phyloP scores from a whole-genome alignment of 768 basidiomycete species.

The Piloderma croceum region DNA sequence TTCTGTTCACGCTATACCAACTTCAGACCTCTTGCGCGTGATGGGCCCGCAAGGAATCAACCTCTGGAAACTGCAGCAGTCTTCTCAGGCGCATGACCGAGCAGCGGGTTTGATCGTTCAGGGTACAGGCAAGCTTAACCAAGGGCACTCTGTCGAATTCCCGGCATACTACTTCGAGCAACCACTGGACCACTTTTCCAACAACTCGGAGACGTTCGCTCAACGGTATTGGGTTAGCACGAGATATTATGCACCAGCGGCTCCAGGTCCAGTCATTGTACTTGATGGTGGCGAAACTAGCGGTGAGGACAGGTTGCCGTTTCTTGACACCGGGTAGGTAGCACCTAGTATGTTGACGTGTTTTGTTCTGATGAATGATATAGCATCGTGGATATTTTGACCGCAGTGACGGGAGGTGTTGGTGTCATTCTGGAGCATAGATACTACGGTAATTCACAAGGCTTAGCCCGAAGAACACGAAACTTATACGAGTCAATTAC shows the following conservation, averaged over 20 bases:
- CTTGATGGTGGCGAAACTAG: slow-evolving; percentile 92
- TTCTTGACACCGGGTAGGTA: slow-evolving; percentile 26
- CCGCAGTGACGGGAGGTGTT: slow-evolving; percentile 80
- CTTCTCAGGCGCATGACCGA: slow-evolving; percentile 16
- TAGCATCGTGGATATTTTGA: slow-evolving; percentile 85
- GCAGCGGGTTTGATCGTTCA: slow-evolving; percentile 13
- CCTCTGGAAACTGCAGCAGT: slow-evolving; percentile 49
- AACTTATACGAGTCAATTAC: not conserved
- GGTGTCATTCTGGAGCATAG: slow-evolving; percentile 91
- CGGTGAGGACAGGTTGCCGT: slow-evolving; percentile 57
- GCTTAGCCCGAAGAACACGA: not conserved
- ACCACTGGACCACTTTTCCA: slow-evolving; percentile 77
- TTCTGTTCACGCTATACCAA: not conserved
- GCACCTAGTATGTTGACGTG: too few relatives aligned
- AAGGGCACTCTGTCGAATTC: slow-evolving; percentile 36
- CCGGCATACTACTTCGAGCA: slow-evolving; percentile 70
- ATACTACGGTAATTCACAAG: slow-evolving; percentile 63
- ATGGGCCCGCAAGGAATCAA: slow-evolving; percentile 60
- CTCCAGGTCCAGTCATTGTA: slow-evolving; percentile 80
- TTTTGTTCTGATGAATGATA: too few relatives aligned
- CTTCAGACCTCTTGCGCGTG: slow-evolving; percentile 14
- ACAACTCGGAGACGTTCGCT: slow-evolving; percentile 53
- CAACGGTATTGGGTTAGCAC: slow-evolving; percentile 93
- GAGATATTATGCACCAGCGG: slow-evolving; percentile 66
- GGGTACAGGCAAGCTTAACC: slow-evolving; percentile 15